These are phyloP conservation scores for Anacardium occidentale DNA, from an alignment of 345 rosid genomes.

Conservation along the genomic window DNA sequence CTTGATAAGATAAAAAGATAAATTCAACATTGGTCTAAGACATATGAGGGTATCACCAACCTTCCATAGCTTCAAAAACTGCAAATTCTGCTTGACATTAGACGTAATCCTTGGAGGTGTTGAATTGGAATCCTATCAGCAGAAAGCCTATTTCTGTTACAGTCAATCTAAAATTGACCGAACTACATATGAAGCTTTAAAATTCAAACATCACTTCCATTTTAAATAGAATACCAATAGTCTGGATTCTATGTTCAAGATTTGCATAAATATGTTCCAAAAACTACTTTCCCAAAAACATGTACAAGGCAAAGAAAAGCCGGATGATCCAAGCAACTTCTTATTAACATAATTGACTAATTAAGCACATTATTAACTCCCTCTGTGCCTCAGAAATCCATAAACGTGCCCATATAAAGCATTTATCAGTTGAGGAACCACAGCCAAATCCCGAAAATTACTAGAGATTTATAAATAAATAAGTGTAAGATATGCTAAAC, in stretches of 20 bases:
- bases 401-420: background rate
- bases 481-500: background rate
- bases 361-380: background rate
- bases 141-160: conserved; percentile 25
- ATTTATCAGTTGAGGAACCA: background rate
- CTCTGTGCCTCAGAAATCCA: background rate
- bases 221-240: background rate
- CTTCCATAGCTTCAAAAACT: conserved; percentile 80
- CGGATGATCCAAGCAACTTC: background rate
- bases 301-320: background rate
- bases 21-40: background rate
- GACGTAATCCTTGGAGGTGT: conserved; percentile 84
- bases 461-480: background rate
- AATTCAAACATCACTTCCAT: background rate
- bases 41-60: conserved; percentile 24
- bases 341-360: background rate
- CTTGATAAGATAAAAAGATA: conserved; percentile 14
- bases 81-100: conserved; percentile 86
- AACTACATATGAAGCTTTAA: background rate
- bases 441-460: background rate
- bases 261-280: background rate
- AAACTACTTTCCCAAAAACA: background rate
- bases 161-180: background rate
- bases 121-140: conserved; percentile 55
- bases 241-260: background rate